phyloP scores from a whole-genome alignment of 2,329 filamentous ascomycete species.

The Sarocladium brachiariae region DNA sequence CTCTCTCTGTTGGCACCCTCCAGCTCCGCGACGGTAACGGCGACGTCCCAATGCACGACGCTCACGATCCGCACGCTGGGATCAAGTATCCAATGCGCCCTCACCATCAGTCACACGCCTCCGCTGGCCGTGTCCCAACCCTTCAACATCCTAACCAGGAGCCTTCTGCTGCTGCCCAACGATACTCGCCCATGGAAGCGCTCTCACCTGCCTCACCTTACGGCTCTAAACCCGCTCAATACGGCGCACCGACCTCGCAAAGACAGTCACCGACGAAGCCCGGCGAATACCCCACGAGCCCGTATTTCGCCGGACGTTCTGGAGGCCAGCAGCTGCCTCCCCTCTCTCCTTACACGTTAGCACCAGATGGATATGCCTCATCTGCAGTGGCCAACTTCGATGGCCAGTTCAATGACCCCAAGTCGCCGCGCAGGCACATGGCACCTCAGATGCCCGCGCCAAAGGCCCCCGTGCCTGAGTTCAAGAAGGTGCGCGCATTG shows the following conservation, averaged over 20 bases:
- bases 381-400: conserved; percentile 67
- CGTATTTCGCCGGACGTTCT: conserved; percentile 50
- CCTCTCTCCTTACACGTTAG: conserved; percentile 60
- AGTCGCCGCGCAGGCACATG: conserved; percentile 49
- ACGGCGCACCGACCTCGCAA: conserved; percentile 43
- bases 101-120: conserved; percentile 67
- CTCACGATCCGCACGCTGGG: conserved; percentile 72
- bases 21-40: conserved; percentile 65
- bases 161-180: conserved; percentile 75
- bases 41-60: conserved; percentile 82
- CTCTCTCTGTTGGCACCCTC: conserved; percentile 41
- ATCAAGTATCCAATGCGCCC: conserved; percentile 81
- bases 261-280: conserved; percentile 75
- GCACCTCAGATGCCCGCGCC: conserved; percentile 35
- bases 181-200: conserved; percentile 94
- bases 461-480: conserved; percentile 75
- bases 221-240: conserved; percentile 56
- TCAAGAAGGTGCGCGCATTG: conserved; percentile 67
- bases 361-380: conserved; percentile 66
- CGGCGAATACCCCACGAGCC: conserved; percentile 46
- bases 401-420: conserved; percentile 52
- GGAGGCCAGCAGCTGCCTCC: conserved; percentile 62
- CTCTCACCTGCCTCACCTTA: conserved; percentile 77
- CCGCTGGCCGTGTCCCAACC: conserved; percentile 44
- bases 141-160: conserved; percentile 52